These are phyloP conservation scores for Quercus gilva DNA, from an alignment of 306 rosid species.

Conservation along the genomic window DNA sequence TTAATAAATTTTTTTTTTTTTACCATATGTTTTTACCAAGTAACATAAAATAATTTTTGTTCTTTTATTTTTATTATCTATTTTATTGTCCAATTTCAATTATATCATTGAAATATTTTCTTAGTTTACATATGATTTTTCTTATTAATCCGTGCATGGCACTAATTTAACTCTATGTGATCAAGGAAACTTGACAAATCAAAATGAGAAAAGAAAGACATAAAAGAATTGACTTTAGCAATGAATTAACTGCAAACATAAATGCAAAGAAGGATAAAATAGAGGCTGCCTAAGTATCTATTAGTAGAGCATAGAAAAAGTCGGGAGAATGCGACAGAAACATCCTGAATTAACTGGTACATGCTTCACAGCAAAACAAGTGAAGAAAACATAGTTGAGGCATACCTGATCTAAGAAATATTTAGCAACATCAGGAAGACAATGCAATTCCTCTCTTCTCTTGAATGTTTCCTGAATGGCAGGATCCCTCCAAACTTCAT, in stretches of 20 bases:
- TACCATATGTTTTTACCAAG: too few species aligned
- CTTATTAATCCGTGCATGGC: too few species aligned
- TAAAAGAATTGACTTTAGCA: neutral
- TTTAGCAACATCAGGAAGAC: conserved; percentile 85
- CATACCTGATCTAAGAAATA: conserved; percentile 85
- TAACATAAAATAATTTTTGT: too few species aligned
- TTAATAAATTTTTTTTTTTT: too few species aligned
- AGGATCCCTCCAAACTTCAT: conserved; percentile 82
- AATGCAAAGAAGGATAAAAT: neutral
- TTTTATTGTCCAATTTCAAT: too few species aligned
- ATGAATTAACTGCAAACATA: neutral
- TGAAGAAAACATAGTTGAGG: conserved; percentile 12
- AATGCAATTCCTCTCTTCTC: conserved; percentile 76
- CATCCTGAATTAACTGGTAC: neutral
- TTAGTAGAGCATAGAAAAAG: neutral
- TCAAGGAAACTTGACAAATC: conserved; percentile 3
- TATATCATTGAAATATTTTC: too few species aligned
- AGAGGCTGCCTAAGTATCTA: neutral
- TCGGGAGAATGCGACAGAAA: neutral
- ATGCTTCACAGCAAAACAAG: conserved; percentile 11
- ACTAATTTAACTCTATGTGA: too few species aligned
- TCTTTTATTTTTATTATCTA: too few species aligned
- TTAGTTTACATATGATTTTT: too few species aligned
- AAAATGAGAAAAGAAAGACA: neutral
- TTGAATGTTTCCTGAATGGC: conserved; percentile 88